Conservation (phyloP, 192 early-diverging fungal species). For the Irineochytrium annulatum region DNA sequence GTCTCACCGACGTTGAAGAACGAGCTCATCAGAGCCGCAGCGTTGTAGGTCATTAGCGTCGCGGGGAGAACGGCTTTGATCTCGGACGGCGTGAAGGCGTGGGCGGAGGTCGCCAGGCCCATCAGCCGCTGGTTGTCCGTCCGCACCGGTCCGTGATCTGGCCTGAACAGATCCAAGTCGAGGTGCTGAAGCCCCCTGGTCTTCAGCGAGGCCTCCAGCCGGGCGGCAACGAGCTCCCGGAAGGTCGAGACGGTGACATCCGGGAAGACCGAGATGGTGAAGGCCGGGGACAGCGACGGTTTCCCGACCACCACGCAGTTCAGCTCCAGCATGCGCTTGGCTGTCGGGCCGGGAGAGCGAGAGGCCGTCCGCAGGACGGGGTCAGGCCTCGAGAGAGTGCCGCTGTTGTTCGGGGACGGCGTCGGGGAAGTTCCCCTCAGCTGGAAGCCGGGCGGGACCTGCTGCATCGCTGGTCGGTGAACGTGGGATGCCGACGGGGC, state of each 20-base stretch:
- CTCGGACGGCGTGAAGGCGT: slow-evolving; percentile 2
- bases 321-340: slow-evolving; percentile 1
- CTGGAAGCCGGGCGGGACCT: no score
- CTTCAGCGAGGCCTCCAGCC: neutral
- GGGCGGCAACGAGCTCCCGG: neutral
- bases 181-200: neutral
- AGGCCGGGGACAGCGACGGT: neutral
- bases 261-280: neutral
- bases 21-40: neutral
- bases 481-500: no score
- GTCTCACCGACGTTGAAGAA: neutral
- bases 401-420: no score
- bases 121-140: neutral
- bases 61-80: neutral
- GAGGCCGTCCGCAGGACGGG: no score
- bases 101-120: neutral
- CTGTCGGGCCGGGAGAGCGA: no score
- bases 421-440: no score
- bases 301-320: neutral
- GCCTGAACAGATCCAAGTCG: slow-evolving; percentile 1
- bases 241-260: slow-evolving; percentile 1
- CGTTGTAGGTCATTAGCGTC: neutral
- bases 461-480: no score
- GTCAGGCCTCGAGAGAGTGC: no score
- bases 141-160: neutral